Evolutionary conservation across 495 filamentous ascomycete genomes (phyloP), one percentile per base, ranked within the genome.

Genomic region (Jackrogersella multiformis): DNA sequence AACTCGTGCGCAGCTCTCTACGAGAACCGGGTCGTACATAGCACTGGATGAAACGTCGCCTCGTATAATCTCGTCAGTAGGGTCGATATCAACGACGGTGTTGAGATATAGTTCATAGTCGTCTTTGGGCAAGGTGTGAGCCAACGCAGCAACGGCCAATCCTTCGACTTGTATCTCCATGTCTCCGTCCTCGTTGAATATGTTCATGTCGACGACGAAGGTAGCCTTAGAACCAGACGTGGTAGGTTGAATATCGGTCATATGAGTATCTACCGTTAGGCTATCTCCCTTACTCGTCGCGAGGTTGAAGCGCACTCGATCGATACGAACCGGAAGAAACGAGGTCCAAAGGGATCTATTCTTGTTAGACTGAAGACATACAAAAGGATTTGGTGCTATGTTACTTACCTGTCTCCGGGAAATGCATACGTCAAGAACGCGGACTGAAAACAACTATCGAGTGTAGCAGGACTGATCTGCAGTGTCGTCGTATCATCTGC

Each of bases 391-490:
- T 36, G 16, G 35, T 2, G 3, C 21, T 5, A 20, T 58, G 10
- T 46, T n/a, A 63, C 70, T 44, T 56, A 74, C 72, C 56, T 72
- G 38, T 85, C 83, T 13, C 77, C 79, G 2, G 83, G 82, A 1
- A 76, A 77, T 0, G 82, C 76, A 23, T 80, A 76, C 0, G 81
- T 75, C 21, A 80, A 58, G 26, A 85, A 80, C 0, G 76, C 73
- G 0, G 77, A 69, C 41, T 86, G 84, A 32, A 86, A 79, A 41
- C 77, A 81, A 18, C 69, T 72, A 53, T 86, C 84, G 7, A 86
- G 71, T 0, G 78, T 80, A 0, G 77, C 78, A 10, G 84, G 83
- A 58, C 83, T 84, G 49, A 82, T 76, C 62, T 58, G 23, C 36
- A 82, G 53, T 10, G 41, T 58, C 1, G 78, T 76, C 12, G 72